Base-by-base conservation (phyloP, 768 basidiomycete genomes). In the Hygrophoropsis aurantiaca region DNA sequence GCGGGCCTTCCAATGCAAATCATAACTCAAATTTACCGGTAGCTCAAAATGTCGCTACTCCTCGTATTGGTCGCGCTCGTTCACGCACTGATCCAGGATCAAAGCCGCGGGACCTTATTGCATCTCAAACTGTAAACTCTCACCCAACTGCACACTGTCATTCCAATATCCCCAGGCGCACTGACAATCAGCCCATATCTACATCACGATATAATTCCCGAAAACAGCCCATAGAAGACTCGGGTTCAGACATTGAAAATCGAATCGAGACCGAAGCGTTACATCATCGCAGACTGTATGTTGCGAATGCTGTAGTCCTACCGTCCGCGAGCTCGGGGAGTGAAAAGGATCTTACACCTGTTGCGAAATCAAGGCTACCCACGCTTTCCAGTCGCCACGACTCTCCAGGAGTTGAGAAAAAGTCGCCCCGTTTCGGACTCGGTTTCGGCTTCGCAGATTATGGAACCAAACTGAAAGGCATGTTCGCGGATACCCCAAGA, bases 241-340 rank as follows among this genome's bases (percentile, higher is more conserved):
- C 47, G 3, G 50, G 24, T 5, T 40, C 53, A 3, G 45, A 55
- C 15, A 44, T 48, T 19, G 51, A 49, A 20, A 40, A 55, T 24
- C 69, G 62, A 11, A 72, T 70, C 52, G 74, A 77, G 43, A 43
- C 51, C n/a, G 67, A 67, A 39, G 58, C 60, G 36, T 59, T 62
- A 30, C 66, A 72, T 15, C 65, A 62, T 41, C 69, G 76, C 4
- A 75, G 69, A 34, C 59, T 78, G 15, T 72, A 71, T 10, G 72
- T 79, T 20, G 66, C 74, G 6, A 78, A 77, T 46, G 70, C 72
- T 1, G 70, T 71, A 35, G 66, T 72, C 10, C 56, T 69, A n/a
- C 59, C 70, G 3, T 73, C 75, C 8, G 69, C 65, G 16, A 66
- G 74, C 39, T 74, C 73, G 3, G 75, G 72, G 21, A 67, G 68